Percentiles rank a stretch among this genome's conserved stretches.
phyloP scores from a whole-genome alignment of 768 basidiomycete genomes.

The Tricholoma matsutake region DNA sequence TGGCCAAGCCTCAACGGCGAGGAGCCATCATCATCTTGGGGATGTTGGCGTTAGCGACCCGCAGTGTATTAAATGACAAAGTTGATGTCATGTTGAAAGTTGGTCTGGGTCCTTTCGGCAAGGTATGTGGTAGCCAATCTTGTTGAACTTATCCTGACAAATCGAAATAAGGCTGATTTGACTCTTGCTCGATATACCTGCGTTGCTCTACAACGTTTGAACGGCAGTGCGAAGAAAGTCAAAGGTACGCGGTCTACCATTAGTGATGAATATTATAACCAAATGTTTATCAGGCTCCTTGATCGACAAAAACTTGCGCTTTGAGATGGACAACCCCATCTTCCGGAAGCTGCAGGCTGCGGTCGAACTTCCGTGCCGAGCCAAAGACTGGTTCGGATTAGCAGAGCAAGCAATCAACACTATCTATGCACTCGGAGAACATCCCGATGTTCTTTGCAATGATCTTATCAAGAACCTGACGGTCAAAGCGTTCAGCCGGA shows the following conservation, averaged over 20 bases:
- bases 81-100: slow-evolving; percentile 84
- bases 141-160: not conserved
- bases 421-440: slow-evolving; percentile 90
- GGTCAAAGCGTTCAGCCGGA: slow-evolving; percentile 55
- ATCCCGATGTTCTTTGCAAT: slow-evolving; percentile 83
- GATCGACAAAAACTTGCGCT: slow-evolving; percentile 77
- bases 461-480: slow-evolving; percentile 83
- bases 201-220: slow-evolving; percentile 86
- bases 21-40: slow-evolving; percentile 96
- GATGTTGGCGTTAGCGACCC: slow-evolving; percentile 89
- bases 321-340: slow-evolving; percentile 84
- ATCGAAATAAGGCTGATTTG: slow-evolving; percentile 62
- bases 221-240: slow-evolving; percentile 94
- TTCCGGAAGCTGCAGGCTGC: slow-evolving; percentile 80
- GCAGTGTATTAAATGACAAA: slow-evolving; percentile 68
- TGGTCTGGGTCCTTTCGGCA: slow-evolving; percentile 81
- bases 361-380: slow-evolving; percentile 76
- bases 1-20: slow-evolving; percentile 84
- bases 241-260: slow-evolving; percentile 59
- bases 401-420: slow-evolving; percentile 98
- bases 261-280: not conserved
- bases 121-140: slow-evolving; percentile 42
- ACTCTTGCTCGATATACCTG: slow-evolving; percentile 92
- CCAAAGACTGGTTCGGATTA: slow-evolving; percentile 94
- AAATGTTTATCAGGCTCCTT: slow-evolving; percentile 62